Base-by-base conservation (phyloP, 2,329 filamentous ascomycete species). In the Dryadomyces sulphureus region DNA sequence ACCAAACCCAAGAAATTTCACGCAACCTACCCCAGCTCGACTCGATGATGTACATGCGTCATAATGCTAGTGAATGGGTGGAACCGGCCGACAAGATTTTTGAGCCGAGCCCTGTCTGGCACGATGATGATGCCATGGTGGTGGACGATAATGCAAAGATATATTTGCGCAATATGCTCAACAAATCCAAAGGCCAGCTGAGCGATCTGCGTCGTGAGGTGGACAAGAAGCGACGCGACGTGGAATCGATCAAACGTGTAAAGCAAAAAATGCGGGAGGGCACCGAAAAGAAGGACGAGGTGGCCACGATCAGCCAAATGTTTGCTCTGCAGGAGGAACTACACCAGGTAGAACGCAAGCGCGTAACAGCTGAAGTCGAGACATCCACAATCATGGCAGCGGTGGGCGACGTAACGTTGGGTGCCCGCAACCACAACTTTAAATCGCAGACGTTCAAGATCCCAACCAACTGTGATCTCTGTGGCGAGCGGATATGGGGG, bases 381-480 rank as follows among this genome's bases (percentile, higher is more conserved):
- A 89, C 89, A 8, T 82, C 84, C 1, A 94, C 89, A 2, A 94
- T 98, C 58, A 90, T 87, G n/a, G 71, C 80, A 9, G 84, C 80
- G 0, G 90, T 95, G 3, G 92, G 92, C 32, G 92, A 98, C 59
- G 75, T 98, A 46, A 94, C 89, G 2, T 69, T 94, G 19, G 90
- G 90, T 17, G 89, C 89, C 11, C 87, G 87, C 60, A 94, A 89
- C 57, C 92, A 98, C 68, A 92, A 94, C 58, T 98, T 98, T 73
- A 94, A 94, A 64, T 80, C 86, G n/a, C 88, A 96, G 59, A 96
- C 92, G 0, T 98, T 96, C 72, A 96, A 96, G 62, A 94, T 98
- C 50, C 93, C 93, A 0, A 98, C 92, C 5, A 96, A 96, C 60
- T 98, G 92, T 65, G 92, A 98, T 62, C 73, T 95, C 12, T 98